Base-by-base conservation (phyloP, 1,284 basidiomycete species). In the Takashimella koratensis region DNA sequence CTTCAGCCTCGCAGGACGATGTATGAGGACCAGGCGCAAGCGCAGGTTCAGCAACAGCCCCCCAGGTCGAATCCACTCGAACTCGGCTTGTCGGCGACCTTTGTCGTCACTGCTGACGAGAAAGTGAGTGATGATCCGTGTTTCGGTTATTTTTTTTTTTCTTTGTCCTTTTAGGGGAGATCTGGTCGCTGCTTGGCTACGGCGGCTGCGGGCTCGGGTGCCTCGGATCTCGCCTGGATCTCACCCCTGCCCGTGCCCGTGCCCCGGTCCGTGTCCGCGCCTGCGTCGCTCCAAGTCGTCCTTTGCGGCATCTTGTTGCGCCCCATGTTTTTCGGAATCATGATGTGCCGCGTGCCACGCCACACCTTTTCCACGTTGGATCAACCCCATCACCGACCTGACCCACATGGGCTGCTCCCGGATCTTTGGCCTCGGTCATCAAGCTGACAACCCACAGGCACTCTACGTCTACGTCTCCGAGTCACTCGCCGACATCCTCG, bases 401-500 rank as follows among this genome's bases (percentile, higher is more conserved):
- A 47, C 8, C 53, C 57, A 5, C 51, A 51, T 20, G 54, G 43
- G 16, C 21, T 20, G 44, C 4, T 24, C 24, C 26, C 41, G 43
- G 19, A 21, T 20, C 39, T 22, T 5, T 24, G 40, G 40, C 11
- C 30, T 42, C 13, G 46, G 51, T 30, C 43, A 24, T 40, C 49
- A 26, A 6, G 48, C 58, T 49, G 54, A 57, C 48, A 24, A n/a
- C 16, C 11, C 24, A 13, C 49, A 70, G 67, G 63, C 62, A 10
- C 43, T 43, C 4, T 64, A 65, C 47, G 44, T 57, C 4, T 73
- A 66, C 47, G 51, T 64, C 13, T 73, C 72, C 2, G 64, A 67
- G 23, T 68, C 66, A 23, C 62, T 73, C 26, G 39, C 49, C 23
- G 69, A 70, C 19, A 71, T 74, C 12, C 57, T 74, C 1, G 72